Percentiles rank a stretch among this genome's conserved stretches.
These are phyloP conservation scores for Taiozyma onychis DNA, from an alignment of 1,139 yeast genomes.

Conservation along the genomic window DNA sequence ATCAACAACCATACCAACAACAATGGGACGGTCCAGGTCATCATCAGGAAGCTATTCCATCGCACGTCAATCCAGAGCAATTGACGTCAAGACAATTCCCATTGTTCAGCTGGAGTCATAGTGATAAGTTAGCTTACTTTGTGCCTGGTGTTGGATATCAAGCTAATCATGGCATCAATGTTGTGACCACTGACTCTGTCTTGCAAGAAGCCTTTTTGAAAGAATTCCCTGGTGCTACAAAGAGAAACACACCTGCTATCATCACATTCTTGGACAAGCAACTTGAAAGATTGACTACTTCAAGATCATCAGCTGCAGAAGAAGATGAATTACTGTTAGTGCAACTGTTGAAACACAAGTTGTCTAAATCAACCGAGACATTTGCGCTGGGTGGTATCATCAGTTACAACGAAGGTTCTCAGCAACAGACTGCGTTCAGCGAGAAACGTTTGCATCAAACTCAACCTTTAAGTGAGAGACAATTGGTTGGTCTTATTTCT, in stretches of 20 bases:
- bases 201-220: constrained; percentile 26
- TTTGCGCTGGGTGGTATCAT: constrained; percentile 19
- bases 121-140: constrained; percentile 39
- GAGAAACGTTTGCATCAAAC: constrained; percentile 2
- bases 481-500: constrained; percentile 17
- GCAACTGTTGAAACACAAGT: constrained; percentile 20
- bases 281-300: constrained; percentile 6
- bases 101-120: constrained; percentile 63
- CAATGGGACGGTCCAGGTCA: not conserved
- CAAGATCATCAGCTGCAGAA: constrained; percentile 4
- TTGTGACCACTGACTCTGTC: constrained; percentile 29
- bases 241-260: constrained; percentile 15
- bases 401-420: constrained; percentile 12
- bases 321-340: constrained; percentile 18
- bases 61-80: constrained; percentile 22
- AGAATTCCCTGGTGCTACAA: constrained; percentile 26
- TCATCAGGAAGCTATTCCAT: not conserved
- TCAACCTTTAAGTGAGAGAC: constrained; percentile 19
- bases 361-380: constrained; percentile 8
- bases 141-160: constrained; percentile 33
- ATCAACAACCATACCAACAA: constrained; percentile 1
- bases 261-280: constrained; percentile 16
- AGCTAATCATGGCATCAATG: constrained; percentile 25
- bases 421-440: not conserved
- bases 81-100: constrained; percentile 60